Conservation (phyloP, 768 basidiomycete species). For the Symmetrospora coprosmae region DNA sequence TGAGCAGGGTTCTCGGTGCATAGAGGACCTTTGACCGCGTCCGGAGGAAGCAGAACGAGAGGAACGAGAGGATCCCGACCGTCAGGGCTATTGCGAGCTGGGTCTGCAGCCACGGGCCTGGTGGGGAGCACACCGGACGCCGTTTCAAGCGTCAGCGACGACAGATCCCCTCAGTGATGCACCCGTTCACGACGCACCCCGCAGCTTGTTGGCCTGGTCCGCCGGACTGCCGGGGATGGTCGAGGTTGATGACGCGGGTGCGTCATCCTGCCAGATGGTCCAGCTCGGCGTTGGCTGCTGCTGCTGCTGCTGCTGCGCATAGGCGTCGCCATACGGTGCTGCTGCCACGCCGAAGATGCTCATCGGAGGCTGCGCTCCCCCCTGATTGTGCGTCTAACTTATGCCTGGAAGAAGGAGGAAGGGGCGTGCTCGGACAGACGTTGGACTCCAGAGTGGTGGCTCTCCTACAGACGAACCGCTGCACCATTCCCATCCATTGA, state of each 20-base stretch:
- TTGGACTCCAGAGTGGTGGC: no score
- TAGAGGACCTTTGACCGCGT: constrained; percentile 79
- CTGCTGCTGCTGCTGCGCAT: no score
- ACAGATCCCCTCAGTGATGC: no score
- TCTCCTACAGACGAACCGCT: no score
- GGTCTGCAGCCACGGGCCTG: constrained; percentile 86
- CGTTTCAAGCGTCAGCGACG: no score
- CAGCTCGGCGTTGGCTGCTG: neutral
- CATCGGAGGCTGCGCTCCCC: no score
- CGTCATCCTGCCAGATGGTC: neutral
- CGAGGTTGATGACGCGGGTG: neutral
- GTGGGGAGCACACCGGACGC: no score
- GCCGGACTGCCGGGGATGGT: constrained; percentile 11
- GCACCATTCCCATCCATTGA: neutral
- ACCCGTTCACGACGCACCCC: constrained; percentile 14
- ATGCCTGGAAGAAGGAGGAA: no score
- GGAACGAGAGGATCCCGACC: constrained; percentile 65
- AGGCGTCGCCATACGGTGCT: no score
- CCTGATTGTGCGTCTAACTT: no score
- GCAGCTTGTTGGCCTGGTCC: constrained; percentile 19
- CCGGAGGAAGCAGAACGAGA: constrained; percentile 76
- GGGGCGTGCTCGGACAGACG: no score
- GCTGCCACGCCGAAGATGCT: no score
- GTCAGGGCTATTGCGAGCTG: constrained; percentile 63
- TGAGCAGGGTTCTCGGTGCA: constrained; percentile 83